These are phyloP conservation scores for Rhizopogon rudus DNA, from an alignment of 768 basidiomycete species.

Conservation along the genomic window DNA sequence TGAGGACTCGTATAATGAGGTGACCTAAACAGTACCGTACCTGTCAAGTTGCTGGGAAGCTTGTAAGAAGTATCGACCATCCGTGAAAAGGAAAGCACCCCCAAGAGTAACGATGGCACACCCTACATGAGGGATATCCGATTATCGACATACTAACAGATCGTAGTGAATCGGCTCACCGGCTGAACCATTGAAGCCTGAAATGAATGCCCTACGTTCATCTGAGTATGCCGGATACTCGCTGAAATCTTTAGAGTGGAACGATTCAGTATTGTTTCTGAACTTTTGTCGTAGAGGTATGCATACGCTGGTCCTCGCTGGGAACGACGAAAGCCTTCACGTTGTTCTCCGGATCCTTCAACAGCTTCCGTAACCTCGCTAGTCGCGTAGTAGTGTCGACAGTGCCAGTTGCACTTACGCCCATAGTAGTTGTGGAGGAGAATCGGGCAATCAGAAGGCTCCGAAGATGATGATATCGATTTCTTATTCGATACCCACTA, in stretches of 20 bases:
- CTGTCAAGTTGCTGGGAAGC: conserved; percentile 84
- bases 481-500: conserved; percentile 9
- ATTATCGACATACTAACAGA: background rate
- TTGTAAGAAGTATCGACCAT: conserved; percentile 94
- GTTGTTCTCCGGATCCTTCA: conserved; percentile 49
- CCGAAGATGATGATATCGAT: conserved; percentile 13
- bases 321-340: conserved; percentile 80
- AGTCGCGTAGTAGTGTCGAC: conserved; percentile 66
- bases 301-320: conserved; percentile 89
- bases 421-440: conserved; percentile 28
- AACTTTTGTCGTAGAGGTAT: background rate
- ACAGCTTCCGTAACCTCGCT: conserved; percentile 58
- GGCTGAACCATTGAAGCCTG: conserved; percentile 92
- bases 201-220: conserved; percentile 81
- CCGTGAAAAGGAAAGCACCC: conserved; percentile 84
- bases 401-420: conserved; percentile 30
- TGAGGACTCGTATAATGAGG: background rate
- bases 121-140: conserved; percentile 37
- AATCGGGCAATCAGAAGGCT: conserved; percentile 6
- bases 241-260: conserved; percentile 60
- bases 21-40: conserved; percentile 49
- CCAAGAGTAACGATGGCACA: conserved; percentile 71
- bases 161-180: conserved; percentile 38
- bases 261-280: background rate
- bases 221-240: conserved; percentile 88